Conservation (phyloP, 129 eudicot species). For the Daucus carota region DH1_v3.0 NC_030381.2:51198001-51198500, state of each 20-base stretch:
- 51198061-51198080: not conserved
- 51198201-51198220: not conserved
- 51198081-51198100: not conserved
- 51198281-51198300: conserved; percentile 8
- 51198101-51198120: rapidly evolving
- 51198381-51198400: not conserved
- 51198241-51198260: not conserved
- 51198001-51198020: not conserved
- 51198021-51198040: not conserved
- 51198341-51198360: not conserved
- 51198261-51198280: not conserved
- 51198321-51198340: not conserved
- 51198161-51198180: not conserved
- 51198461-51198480: conserved; percentile 4
- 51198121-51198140: not conserved
- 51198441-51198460: conserved; percentile 2
- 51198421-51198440: not conserved
- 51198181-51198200: not conserved
- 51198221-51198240: not conserved
- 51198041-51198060: not conserved
- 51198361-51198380: conserved; percentile 9
- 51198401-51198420: not conserved
- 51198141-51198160: not conserved
- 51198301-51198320: not conserved
- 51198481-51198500: not conserved